Evolutionary conservation across 306 rosid genomes (phyloP).

Genomic region (Pyrus bretschneideri): DNA sequence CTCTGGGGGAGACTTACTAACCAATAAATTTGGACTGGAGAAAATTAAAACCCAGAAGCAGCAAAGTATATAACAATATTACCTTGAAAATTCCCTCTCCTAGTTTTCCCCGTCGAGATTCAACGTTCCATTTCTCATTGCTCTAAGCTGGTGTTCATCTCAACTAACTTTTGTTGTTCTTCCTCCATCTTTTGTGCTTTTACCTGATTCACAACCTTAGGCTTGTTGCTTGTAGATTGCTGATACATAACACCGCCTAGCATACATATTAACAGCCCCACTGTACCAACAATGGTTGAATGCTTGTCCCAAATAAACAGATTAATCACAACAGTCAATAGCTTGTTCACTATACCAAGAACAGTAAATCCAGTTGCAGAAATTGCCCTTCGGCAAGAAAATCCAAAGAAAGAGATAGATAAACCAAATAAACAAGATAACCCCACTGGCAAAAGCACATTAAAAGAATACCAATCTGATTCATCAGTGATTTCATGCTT

Average conservation of each 20-base stretch:
- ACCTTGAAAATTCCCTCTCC: background rate
- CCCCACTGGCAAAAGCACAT: constrained; percentile 55
- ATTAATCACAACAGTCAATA: constrained; percentile 64
- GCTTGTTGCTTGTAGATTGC: constrained; percentile 60
- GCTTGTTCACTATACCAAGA: constrained; percentile 70
- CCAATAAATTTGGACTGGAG: background rate
- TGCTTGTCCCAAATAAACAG: constrained; percentile 68
- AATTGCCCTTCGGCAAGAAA: constrained; percentile 77
- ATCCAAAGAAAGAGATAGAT: constrained; percentile 73
- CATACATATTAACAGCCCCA: constrained; percentile 68
- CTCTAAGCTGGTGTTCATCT: constrained; percentile 38
- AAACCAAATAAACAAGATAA: constrained; percentile 67
- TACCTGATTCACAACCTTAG: constrained; percentile 37
- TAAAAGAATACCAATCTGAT: constrained; percentile 52
- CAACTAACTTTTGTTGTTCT: constrained; percentile 54
- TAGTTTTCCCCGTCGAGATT: constrained; percentile 29
- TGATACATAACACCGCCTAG: constrained; percentile 65
- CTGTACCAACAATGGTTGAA: constrained; percentile 57
- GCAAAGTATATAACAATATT: background rate
- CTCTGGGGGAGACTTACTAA: background rate
- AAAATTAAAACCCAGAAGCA: background rate
- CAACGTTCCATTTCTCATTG: constrained; percentile 20
- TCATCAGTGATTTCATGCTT: constrained; percentile 61
- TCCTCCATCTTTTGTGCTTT: constrained; percentile 33
- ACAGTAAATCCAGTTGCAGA: constrained; percentile 74